phyloP scores from a whole-genome alignment of 306 rosid species.

The Cicer bijugum region DNA sequence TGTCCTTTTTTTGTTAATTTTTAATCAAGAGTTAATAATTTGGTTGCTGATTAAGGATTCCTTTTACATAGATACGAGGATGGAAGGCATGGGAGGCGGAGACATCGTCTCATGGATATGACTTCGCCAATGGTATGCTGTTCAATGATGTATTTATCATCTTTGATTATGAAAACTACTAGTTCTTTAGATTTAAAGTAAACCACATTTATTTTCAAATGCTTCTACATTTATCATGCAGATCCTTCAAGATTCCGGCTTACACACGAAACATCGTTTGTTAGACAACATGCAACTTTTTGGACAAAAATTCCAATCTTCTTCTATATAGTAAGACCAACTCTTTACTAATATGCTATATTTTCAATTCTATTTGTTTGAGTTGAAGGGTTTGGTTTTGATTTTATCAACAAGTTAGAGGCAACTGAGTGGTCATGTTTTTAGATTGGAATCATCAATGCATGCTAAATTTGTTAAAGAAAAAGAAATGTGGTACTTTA shows the following conservation, averaged over 20 bases:
- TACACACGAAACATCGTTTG: conserved; percentile 93
- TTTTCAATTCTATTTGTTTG: conserved; percentile 30
- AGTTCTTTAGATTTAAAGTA: neutral
- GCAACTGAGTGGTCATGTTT: neutral
- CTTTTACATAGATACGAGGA: conserved; percentile 75
- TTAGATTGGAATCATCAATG: conserved; percentile 15
- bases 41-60: conserved; percentile 37
- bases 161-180: neutral
- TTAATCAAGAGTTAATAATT: neutral
- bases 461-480: conserved; percentile 6
- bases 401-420: neutral
- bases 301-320: conserved; percentile 74
- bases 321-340: conserved; percentile 80
- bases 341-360: conserved; percentile 30
- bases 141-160: conserved; percentile 18
- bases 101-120: conserved; percentile 72
- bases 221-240: conserved; percentile 41
- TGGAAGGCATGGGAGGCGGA: conserved; percentile 97
- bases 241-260: conserved; percentile 92
- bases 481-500: neutral
- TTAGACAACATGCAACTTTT: conserved; percentile 78
- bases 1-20: conserved; percentile 13
- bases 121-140: conserved; percentile 76
- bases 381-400: neutral
- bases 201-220: conserved; percentile 9